Percentiles rank a stretch among this genome's conserved stretches.
These are phyloP conservation scores for Rosa lucieae DNA, from an alignment of 306 rosid species.

Conservation along the genomic window DNA sequence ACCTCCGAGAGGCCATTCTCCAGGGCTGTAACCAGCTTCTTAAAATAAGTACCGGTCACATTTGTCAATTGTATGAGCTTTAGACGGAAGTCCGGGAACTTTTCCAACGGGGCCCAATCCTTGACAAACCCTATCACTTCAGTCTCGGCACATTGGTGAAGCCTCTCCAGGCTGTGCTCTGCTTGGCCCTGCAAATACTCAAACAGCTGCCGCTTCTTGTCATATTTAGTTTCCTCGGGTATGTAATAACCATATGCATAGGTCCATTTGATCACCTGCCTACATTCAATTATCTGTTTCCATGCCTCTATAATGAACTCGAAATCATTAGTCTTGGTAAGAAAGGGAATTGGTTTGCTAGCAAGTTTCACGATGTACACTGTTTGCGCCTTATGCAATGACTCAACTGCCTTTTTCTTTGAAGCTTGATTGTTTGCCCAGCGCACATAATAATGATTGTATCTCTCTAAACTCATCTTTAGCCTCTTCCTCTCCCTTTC, in stretches of 20 bases:
- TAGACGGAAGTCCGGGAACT: background rate
- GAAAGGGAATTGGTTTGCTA: background rate
- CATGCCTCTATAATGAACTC: background rate
- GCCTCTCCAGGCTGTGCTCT: slow-evolving; percentile 11
- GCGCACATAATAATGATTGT: slow-evolving; percentile 88
- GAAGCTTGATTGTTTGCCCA: slow-evolving; percentile 80
- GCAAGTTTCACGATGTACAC: background rate
- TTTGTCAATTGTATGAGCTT: slow-evolving; percentile 1
- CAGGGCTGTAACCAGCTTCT: slow-evolving; percentile 9
- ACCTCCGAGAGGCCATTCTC: slow-evolving; percentile 8
- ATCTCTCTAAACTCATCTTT: slow-evolving; percentile 74
- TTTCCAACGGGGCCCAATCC: background rate
- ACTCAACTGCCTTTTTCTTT: background rate
- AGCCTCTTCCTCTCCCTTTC: slow-evolving; percentile 81
- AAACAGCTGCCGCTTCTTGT: slow-evolving; percentile 3
- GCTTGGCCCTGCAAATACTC: slow-evolving; percentile 9
- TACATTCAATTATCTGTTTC: slow-evolving; percentile 13
- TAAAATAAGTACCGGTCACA: slow-evolving; percentile 4
- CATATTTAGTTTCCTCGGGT: background rate
- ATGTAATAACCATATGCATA: slow-evolving; percentile 8
- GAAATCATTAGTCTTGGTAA: background rate
- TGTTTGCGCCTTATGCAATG: background rate
- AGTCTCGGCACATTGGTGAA: background rate
- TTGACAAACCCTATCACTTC: too few species aligned
- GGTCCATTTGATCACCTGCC: slow-evolving; percentile 12